A percentile compares a stretch with the other conserved stretches of the same genome.
phyloP scores from a whole-genome alignment of 2,329 filamentous ascomycete species.

The Fusarium sp. region DNA sequence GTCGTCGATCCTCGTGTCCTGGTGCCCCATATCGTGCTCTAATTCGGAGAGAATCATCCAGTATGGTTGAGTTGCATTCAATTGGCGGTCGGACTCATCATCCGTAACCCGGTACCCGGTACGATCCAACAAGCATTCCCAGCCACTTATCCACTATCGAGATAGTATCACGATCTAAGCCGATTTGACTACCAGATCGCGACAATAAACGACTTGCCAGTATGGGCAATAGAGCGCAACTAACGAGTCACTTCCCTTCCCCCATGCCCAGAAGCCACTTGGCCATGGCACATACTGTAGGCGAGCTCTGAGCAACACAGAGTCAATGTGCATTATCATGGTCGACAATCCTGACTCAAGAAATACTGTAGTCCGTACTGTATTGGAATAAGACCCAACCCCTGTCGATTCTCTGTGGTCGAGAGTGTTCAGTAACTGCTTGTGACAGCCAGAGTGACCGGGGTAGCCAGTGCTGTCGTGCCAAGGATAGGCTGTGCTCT shows the following conservation, averaged over 20 bases:
- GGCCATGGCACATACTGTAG: background rate
- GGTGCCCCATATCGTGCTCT: conserved; percentile 9
- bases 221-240: conserved; percentile 17
- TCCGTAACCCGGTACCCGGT: conserved; percentile 36
- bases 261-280: background rate
- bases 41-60: conserved; percentile 17
- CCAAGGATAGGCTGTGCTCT: background rate
- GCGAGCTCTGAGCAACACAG: conserved; percentile 2
- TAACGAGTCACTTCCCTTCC: conserved; percentile 9
- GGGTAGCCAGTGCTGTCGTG: background rate
- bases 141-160: conserved; percentile 43
- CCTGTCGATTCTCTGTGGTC: background rate
- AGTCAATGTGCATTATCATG: background rate
- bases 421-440: background rate
- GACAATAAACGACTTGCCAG: conserved; percentile 28
- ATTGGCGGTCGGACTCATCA: conserved; percentile 14
- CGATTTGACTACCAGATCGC: conserved; percentile 35
- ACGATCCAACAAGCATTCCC: conserved; percentile 24
- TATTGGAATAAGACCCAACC: background rate
- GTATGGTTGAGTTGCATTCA: conserved; percentile 13
- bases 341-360: background rate
- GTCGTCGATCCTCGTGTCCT: conserved; percentile 23
- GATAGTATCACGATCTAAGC: conserved; percentile 39
- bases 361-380: background rate
- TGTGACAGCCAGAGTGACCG: background rate